Base-by-base conservation (phyloP, 2,329 filamentous ascomycete genomes). In the Fusarium euwallaceae region DNA sequence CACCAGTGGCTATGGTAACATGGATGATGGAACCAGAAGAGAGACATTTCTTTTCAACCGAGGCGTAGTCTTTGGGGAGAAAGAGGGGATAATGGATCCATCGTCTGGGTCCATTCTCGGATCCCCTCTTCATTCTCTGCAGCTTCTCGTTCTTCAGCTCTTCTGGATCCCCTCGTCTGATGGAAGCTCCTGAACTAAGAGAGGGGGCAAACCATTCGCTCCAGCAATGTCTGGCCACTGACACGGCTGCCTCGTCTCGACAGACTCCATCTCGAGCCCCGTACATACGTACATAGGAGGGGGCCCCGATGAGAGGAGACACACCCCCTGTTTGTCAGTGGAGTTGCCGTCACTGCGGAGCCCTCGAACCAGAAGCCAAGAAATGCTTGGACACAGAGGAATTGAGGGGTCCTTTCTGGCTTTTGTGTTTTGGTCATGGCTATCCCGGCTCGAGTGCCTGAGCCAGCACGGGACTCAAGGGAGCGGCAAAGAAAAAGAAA, bases 1-100 rank as follows among this genome's bases (percentile, higher is more conserved):
- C 76, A 78, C 71, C 67, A 75, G 64, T 73, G 71, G 16, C 71
- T 70, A 72, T 77, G 75, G 73, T 73, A 79, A 79, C 73, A 73
- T 64, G 74, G 73, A 71, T 70, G 32, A 62, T 61, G n/a, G 62
- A 64, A 64, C 58, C 61, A 66, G 65, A 66, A 61, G 27, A 59
- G 39, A 59, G 39, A 67, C 27, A 55, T 55, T 55, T 70, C 70
- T 75, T 66, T 73, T 72, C 24, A 36, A 61, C 70, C 53, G 66
- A 70, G 66, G 43, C 6, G 24, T 39, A 51, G 45, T 43, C 41
- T 36, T 20, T 39, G 51, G 29, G 27, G 11, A 32, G 29, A 53
- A 24, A 53, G 48, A 36, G 34, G 41, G 43, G 45, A 51, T 27
- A 10, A 53, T 32, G 55, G 53, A 39, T 67, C 64, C 65, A 48